Percentiles rank a stretch among this genome's conserved stretches.
phyloP scores from a whole-genome alignment of 129 eudicot species.

The Apium graveolens region DNA sequence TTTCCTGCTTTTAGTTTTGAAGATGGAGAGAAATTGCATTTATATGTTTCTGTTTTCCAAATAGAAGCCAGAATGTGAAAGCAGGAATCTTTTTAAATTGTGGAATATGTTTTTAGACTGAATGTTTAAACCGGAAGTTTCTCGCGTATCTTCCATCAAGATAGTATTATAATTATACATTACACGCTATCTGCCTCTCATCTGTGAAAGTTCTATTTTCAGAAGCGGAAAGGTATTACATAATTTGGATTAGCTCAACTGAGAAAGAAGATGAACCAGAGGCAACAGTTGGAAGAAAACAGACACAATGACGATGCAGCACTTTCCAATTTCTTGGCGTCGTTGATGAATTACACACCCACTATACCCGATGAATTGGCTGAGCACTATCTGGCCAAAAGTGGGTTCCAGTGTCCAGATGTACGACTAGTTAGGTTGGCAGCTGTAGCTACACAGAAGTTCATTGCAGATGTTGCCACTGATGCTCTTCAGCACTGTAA shows the following conservation, averaged over 20 bases:
- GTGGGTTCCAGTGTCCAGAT: slow-evolving; percentile 94
- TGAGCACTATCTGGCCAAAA: slow-evolving; percentile 86
- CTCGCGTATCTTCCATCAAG: neutral
- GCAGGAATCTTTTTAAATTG: neutral
- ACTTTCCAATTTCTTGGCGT: slow-evolving; percentile 75
- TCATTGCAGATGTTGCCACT: slow-evolving; percentile 72
- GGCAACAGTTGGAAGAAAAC: slow-evolving; percentile 8
- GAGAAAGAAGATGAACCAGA: slow-evolving; percentile 2
- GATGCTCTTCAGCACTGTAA: slow-evolving; percentile 76
- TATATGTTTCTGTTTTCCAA: neutral
- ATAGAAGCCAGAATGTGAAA: neutral
- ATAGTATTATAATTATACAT: neutral
- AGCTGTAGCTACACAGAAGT: slow-evolving; percentile 94
- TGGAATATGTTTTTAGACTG: neutral
- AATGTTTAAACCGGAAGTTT: neutral
- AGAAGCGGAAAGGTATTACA: neutral
- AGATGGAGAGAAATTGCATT: neutral
- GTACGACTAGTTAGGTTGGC: slow-evolving; percentile 82
- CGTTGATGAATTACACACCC: slow-evolving; percentile 80
- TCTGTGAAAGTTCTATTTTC: neutral
- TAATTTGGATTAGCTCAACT: neutral
- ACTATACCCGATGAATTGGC: slow-evolving; percentile 91
- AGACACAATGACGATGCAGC: slow-evolving; percentile 59
- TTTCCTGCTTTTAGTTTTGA: neutral
- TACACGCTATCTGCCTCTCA: neutral